phyloP scores from a whole-genome alignment of 352 stramenopile genomes.

The Phytophthora ramorum region DNA sequence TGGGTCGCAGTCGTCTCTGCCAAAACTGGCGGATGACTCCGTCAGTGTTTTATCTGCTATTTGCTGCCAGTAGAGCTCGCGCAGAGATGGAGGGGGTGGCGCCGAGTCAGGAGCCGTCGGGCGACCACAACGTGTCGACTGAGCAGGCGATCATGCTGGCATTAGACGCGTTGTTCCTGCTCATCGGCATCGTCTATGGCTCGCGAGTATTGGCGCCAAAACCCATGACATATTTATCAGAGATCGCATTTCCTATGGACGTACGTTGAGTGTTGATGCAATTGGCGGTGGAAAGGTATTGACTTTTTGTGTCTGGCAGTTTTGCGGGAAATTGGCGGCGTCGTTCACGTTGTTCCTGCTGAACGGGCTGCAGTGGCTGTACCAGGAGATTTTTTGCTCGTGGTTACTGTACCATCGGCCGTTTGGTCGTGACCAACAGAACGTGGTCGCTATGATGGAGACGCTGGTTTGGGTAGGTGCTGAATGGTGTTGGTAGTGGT shows the following conservation, averaged over 20 bases:
- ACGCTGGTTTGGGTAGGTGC: conserved; percentile 62
- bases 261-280: conserved; percentile 37
- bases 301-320: conserved; percentile 31
- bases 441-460: conserved; percentile 61
- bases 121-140: conserved; percentile 17
- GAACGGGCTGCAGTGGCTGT: conserved; percentile 59
- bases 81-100: conserved; percentile 22
- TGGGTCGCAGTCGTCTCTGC: conserved; percentile 32
- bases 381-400: conserved; percentile 45
- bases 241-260: conserved; percentile 78
- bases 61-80: neutral
- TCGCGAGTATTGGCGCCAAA: conserved; percentile 56
- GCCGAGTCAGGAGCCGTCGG: conserved; percentile 8
- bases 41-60: conserved; percentile 4
- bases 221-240: conserved; percentile 80
- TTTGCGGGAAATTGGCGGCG: conserved; percentile 67
- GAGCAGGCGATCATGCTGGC: conserved; percentile 38
- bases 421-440: conserved; percentile 34
- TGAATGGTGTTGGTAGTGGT: neutral
- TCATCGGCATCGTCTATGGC: conserved; percentile 61
- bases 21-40: neutral
- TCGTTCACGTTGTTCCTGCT: conserved; percentile 55
- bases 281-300: neutral
- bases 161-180: conserved; percentile 54
- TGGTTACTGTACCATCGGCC: conserved; percentile 47